Conservation (phyloP, 495 filamentous ascomycete species). For the Daldinia decipiens region DNA sequence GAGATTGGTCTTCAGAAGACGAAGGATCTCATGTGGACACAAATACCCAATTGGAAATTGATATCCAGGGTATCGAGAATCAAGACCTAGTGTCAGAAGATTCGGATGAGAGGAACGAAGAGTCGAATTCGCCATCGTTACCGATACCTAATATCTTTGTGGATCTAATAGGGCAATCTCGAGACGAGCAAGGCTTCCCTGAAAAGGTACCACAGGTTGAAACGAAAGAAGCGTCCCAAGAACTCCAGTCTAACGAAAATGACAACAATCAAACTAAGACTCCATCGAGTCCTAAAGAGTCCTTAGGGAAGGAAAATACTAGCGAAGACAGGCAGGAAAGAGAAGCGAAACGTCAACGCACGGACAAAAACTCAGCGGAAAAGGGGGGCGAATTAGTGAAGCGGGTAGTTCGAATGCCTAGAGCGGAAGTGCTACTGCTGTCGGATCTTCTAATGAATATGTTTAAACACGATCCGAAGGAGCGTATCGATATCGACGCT, state of each 20-base stretch:
- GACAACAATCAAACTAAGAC: not conserved
- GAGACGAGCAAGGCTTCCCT: not conserved
- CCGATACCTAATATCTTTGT: not conserved
- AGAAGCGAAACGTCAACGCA: constrained; percentile 16
- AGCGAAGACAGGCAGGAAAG: not conserved
- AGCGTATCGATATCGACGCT: constrained; percentile 29
- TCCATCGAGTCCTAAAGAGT: not conserved
- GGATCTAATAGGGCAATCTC: not conserved
- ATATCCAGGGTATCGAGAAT: not conserved
- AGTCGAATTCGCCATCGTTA: not conserved
- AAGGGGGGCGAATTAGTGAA: constrained; percentile 15
- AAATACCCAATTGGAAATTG: not conserved
- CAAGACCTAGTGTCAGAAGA: not conserved
- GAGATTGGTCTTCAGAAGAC: not conserved
- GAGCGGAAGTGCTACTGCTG: constrained; percentile 35
- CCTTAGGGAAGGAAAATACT: constrained; percentile 8
- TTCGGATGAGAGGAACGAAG: not conserved
- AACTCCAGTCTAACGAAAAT: not conserved
- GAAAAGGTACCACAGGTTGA: not conserved
- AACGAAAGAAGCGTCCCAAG: not conserved
- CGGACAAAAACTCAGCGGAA: not conserved
- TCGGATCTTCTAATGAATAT: constrained; percentile 37
- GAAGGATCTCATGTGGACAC: not conserved
- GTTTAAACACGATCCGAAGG: constrained; percentile 39
- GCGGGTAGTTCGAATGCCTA: constrained; percentile 8